phyloP scores from a whole-genome alignment of 306 rosid genomes.

The Oxytropis ochrocephala region DNA sequence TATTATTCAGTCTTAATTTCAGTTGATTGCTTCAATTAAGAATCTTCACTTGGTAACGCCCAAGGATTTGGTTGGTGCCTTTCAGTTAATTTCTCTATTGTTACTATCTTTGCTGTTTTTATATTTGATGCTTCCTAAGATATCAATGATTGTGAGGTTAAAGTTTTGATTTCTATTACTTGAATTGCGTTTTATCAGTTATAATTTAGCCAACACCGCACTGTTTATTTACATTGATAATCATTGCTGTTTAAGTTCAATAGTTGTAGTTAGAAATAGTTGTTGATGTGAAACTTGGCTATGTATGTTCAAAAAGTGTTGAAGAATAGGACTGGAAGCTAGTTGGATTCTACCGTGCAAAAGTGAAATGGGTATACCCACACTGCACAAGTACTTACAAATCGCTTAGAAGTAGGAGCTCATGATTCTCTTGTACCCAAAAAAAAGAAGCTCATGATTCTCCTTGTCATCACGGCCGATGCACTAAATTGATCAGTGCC shows the following conservation, averaged over 20 bases:
- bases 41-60: not conserved
- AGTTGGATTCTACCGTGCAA: too few relatives aligned
- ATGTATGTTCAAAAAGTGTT: not conserved
- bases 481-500: too few relatives aligned
- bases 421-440: too few relatives aligned
- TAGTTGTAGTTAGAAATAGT: not conserved
- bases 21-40: not conserved
- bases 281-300: not conserved
- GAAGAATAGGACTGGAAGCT: not conserved
- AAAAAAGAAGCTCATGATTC: too few relatives aligned
- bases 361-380: too few relatives aligned
- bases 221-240: not conserved
- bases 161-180: not conserved
- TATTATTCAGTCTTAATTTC: not conserved
- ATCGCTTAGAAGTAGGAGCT: too few relatives aligned
- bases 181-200: not conserved
- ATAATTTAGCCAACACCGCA: not conserved
- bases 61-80: not conserved
- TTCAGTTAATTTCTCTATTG: not conserved
- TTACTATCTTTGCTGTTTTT: not conserved
- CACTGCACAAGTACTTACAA: too few relatives aligned
- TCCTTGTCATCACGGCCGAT: too few relatives aligned
- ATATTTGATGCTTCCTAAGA: not conserved
- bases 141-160: not conserved
- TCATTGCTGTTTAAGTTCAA: not conserved